Conservation (phyloP, 2,329 filamentous ascomycete genomes). For the Calonectria fujianensis region DNA sequence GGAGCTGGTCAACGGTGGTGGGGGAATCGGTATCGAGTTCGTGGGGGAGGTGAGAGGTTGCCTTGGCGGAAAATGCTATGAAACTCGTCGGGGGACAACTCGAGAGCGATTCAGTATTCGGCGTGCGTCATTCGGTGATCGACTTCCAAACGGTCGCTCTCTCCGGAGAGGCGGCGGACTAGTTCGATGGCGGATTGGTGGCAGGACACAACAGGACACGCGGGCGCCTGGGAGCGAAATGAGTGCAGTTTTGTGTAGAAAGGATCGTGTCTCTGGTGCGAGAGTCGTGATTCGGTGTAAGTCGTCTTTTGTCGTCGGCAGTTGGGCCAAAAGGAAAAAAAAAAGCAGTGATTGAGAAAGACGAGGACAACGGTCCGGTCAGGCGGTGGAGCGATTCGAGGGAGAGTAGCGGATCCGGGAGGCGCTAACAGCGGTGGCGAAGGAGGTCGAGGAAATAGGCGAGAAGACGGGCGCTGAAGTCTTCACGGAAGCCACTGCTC, state of each 20-base stretch:
- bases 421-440: constrained; percentile 40
- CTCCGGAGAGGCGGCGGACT: constrained; percentile 34
- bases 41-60: constrained; percentile 32
- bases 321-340: constrained; percentile 39
- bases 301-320: constrained; percentile 33
- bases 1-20: constrained; percentile 45
- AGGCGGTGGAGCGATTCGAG: constrained; percentile 55
- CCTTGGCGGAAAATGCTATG: constrained; percentile 39
- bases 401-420: constrained; percentile 51
- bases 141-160: constrained; percentile 42
- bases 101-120: constrained; percentile 49
- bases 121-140: constrained; percentile 55
- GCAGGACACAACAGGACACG: constrained; percentile 38
- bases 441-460: constrained; percentile 17
- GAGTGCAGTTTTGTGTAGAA: neutral
- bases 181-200: constrained; percentile 44
- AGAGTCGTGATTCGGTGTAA: constrained; percentile 31
- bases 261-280: constrained; percentile 36
- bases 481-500: neutral
- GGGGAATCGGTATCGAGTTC: constrained; percentile 32
- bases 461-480: constrained; percentile 12
- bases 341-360: constrained; percentile 39
- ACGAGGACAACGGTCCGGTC: constrained; percentile 47
- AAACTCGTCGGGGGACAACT: constrained; percentile 50
- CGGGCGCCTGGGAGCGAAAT: constrained; percentile 22